These are phyloP conservation scores for Mucor irregularis DNA, from an alignment of 371 early-diverging fungal genomes.

Conservation along the genomic window DNA sequence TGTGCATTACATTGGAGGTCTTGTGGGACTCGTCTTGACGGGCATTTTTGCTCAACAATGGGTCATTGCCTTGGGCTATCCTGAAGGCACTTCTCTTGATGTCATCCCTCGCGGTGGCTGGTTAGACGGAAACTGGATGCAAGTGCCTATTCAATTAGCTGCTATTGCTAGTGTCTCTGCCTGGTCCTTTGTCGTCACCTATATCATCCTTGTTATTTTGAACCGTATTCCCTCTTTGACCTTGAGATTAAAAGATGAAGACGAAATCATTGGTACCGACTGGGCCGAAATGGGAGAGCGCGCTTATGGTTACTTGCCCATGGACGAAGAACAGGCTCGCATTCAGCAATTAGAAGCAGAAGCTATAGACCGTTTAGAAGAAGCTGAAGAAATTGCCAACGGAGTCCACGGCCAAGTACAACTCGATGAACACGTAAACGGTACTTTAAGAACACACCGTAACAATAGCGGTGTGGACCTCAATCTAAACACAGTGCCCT, in stretches of 20 bases:
- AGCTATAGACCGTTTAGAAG: background rate
- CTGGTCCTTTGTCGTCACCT: slow-evolving; percentile 66
- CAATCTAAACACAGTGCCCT: slow-evolving; percentile 2
- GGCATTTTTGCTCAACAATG: slow-evolving; percentile 72
- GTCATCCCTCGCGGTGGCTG: slow-evolving; percentile 59
- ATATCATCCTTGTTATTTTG: slow-evolving; percentile 53
- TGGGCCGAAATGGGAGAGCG: slow-evolving; percentile 69
- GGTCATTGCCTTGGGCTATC: slow-evolving; percentile 59
- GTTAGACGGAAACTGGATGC: slow-evolving; percentile 67
- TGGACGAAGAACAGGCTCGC: slow-evolving; percentile 33
- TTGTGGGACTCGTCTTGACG: slow-evolving; percentile 69
- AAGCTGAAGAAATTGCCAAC: slow-evolving; percentile 6
- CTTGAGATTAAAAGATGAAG: slow-evolving; percentile 58
- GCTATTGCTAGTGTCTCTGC: slow-evolving; percentile 55
- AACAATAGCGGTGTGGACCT: slow-evolving; percentile 9
- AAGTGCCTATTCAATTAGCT: slow-evolving; percentile 63
- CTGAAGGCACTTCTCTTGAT: slow-evolving; percentile 54
- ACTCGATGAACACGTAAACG: slow-evolving; percentile 12
- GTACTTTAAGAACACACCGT: background rate
- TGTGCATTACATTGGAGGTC: slow-evolving; percentile 74
- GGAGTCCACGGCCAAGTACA: background rate
- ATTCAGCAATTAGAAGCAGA: slow-evolving; percentile 10
- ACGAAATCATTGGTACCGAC: slow-evolving; percentile 62
- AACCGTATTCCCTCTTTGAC: slow-evolving; percentile 52
- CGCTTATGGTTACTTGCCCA: slow-evolving; percentile 58